Base-by-base conservation (phyloP, 1,284 basidiomycete genomes). In the Moesziomyces globuligerus region DNA sequence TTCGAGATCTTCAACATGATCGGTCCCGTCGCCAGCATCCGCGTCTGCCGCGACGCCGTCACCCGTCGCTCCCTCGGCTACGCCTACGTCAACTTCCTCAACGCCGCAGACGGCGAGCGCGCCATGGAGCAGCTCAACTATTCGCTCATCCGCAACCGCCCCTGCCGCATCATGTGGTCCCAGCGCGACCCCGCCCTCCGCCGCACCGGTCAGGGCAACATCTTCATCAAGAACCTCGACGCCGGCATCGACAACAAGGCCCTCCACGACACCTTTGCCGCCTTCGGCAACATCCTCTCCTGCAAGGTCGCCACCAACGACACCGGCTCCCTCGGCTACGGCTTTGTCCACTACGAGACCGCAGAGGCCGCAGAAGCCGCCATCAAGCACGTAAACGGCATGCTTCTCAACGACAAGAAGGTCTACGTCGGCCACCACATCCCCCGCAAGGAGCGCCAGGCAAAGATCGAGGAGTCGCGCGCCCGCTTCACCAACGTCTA, bases 1-100 rank as follows among this genome's bases (percentile, higher is more conserved):
- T 99, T 98, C 83, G 96, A 98, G 87, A 98, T 99, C 84, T 99
- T 99, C 88, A 97, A 95, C 85, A 96, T 98, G 93, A 93, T 98
- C 85, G 96, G 96, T 59, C 94, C 95, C 57, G 96, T 99, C 73
- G 94, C 94, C 65, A 94, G 92, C 84, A 98, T 99, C 84, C 94
- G 95, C 86, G 96, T 99, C 81, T 99, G 96, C 86, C 94, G 96
- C 84, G 96, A 99, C 86, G 95, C 96, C 75, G 95, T 98, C 78
- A 99, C 96, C 73, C 92, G 96, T 86, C 94, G 96, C 81, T 98
- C 96, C 59, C 91, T 99, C 83, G 96, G 96, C 67, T 99, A 99
- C 87, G 96, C 96, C 69, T 99, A 98, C 85, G 95, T 99, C 84
- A 99, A 98, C 87, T 99, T 96, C 85, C 88, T 99, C 84, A 98